phyloP scores from a whole-genome alignment of 495 filamentous ascomycete species.

The Parathielavia appendiculata region DNA sequence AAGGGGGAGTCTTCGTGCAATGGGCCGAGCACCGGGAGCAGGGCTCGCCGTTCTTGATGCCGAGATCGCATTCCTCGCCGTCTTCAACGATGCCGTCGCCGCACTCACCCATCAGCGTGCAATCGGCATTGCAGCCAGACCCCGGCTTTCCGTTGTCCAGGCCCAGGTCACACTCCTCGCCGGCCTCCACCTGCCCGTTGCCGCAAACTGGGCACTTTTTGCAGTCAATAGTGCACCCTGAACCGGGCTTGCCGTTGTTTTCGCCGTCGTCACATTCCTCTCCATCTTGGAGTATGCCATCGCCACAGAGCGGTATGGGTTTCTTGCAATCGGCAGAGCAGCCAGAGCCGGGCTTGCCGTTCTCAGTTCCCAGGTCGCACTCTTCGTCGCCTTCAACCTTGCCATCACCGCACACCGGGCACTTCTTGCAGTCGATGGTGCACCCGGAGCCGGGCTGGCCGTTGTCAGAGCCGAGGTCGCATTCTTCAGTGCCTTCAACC shows the following conservation, averaged over 20 bases:
- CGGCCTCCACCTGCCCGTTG: constrained; percentile 7
- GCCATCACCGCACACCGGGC: constrained; percentile 10
- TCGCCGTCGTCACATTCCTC: constrained; percentile 18
- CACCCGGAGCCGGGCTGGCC: constrained; percentile 14
- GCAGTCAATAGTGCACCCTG: constrained; percentile 1
- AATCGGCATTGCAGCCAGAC: constrained; percentile 16
- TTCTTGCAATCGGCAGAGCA: constrained; percentile 11
- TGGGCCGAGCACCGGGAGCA: neutral
- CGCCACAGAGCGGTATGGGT: constrained; percentile 2
- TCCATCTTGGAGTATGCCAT: constrained; percentile 10
- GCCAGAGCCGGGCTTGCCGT: constrained; percentile 18
- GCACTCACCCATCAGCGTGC: constrained; percentile 14
- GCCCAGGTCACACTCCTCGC: constrained; percentile 20
- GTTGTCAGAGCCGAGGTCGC: constrained; percentile 12
- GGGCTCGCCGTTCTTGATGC: neutral
- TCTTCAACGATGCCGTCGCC: constrained; percentile 18
- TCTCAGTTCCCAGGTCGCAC: constrained; percentile 18
- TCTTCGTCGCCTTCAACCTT: constrained; percentile 9
- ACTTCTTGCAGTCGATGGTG: constrained; percentile 10
- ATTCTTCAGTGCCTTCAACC: constrained; percentile 10
- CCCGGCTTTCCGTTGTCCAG: constrained; percentile 12
- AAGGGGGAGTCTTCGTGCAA: neutral
- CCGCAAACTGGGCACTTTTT: constrained; percentile 11
- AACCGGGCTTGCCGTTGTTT: constrained; percentile 2
- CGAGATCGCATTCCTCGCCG: constrained; percentile 15